phyloP scores from a whole-genome alignment of 73 alveolate genomes.

The Paramecium tetraurelia region DNA sequence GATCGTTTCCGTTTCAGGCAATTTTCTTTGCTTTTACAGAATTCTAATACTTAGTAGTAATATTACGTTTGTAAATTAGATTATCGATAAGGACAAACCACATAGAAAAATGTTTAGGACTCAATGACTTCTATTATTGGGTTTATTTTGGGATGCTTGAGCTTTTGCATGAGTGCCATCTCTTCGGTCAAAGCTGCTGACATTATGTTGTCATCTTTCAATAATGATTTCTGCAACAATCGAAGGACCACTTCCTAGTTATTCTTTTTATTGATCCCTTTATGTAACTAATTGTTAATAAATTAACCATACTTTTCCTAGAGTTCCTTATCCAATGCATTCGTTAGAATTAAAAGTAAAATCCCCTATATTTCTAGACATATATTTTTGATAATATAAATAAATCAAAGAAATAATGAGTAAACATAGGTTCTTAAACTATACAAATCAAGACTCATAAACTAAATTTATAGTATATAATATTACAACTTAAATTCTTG shows the following conservation, averaged over 20 bases:
- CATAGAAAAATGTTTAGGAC: not conserved
- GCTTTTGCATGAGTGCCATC: not conserved
- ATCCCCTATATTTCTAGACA: not conserved
- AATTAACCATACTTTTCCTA: not conserved
- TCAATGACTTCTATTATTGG: not conserved
- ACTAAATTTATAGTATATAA: not conserved
- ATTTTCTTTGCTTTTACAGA: not conserved
- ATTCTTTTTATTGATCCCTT: not conserved
- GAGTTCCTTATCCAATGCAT: not conserved
- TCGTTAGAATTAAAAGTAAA: not conserved
- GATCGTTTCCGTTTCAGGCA: not conserved
- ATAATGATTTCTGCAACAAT: not conserved
- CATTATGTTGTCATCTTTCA: not conserved
- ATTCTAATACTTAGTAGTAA: not conserved
- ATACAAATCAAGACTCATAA: not conserved
- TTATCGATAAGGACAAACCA: not conserved
- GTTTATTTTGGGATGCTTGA: not conserved
- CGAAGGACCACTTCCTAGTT: not conserved
- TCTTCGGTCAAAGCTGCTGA: slow-evolving; percentile 6
- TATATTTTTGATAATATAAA: not conserved
- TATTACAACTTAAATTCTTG: not conserved
- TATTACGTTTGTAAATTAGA: not conserved
- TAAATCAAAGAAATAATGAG: not conserved
- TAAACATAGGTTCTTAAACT: not conserved
- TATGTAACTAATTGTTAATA: not conserved